phyloP scores from a whole-genome alignment of 495 filamentous ascomycete genomes.

The Penicillium canariense region DNA sequence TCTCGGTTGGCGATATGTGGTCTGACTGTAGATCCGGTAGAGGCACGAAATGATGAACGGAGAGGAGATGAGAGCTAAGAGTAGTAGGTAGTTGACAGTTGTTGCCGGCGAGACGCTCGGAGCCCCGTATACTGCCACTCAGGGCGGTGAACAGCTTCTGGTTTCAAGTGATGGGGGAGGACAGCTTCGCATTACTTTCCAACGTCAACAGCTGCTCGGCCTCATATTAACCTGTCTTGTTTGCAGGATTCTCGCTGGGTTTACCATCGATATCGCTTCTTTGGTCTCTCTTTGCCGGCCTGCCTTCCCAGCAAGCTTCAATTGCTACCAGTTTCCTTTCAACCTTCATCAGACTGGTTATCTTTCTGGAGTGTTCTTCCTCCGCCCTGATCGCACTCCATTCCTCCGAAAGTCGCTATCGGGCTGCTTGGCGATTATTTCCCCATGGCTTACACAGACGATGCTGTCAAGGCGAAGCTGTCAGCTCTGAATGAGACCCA shows the following conservation, averaged over 20 bases:
- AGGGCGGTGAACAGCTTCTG: constrained; percentile 33
- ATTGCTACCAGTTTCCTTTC: constrained; percentile 1
- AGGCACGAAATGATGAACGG: constrained; percentile 4
- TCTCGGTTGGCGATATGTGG: background rate
- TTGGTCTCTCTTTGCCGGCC: background rate
- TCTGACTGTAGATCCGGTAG: background rate
- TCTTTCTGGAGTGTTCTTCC: background rate
- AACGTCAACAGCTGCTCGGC: background rate
- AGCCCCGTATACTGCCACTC: constrained; percentile 29
- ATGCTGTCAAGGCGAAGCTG: constrained; percentile 89
- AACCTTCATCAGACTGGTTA: constrained; percentile 1
- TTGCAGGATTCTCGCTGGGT: background rate
- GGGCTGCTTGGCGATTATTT: background rate
- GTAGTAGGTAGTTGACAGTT: constrained; percentile 25
- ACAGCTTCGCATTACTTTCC: constrained; percentile 18
- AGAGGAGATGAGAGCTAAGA: constrained; percentile 9
- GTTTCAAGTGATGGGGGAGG: constrained; percentile 11
- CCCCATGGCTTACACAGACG: constrained; percentile 88
- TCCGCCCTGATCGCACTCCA: background rate
- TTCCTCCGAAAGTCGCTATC: background rate
- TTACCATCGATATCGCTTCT: background rate
- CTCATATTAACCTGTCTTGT: background rate
- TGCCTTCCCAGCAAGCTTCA: background rate
- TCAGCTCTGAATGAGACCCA: constrained; percentile 93
- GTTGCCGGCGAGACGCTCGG: constrained; percentile 27